phyloP scores from a whole-genome alignment of 768 basidiomycete species.

The Tulasnella sp. region DNA sequence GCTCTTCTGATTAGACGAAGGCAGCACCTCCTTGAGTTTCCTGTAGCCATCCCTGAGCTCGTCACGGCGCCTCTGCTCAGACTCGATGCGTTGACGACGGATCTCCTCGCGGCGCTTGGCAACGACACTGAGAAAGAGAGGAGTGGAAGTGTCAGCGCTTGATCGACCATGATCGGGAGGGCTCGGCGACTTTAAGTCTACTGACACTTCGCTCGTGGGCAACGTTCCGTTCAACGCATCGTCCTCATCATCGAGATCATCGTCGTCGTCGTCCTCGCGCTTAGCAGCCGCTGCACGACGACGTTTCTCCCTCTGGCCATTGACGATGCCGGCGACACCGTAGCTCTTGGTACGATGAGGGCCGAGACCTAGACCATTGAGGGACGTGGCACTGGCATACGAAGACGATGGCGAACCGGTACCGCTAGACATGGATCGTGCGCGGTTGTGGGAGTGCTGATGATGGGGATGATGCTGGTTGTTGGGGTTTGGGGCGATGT shows the following conservation, averaged over 20 bases:
- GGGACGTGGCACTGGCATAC: slow-evolving; percentile 12
- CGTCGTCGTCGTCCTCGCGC: slow-evolving; percentile 22
- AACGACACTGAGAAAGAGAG: slow-evolving; percentile 17
- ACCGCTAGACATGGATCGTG: slow-evolving; percentile 15
- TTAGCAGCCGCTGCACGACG: slow-evolving; percentile 4
- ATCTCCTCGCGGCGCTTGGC: slow-evolving; percentile 69
- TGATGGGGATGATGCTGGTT: not conserved
- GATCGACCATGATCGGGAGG: slow-evolving; percentile 10
- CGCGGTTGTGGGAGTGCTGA: slow-evolving; percentile 2
- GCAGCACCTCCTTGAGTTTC: slow-evolving; percentile 81
- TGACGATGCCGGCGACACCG: slow-evolving; percentile 14
- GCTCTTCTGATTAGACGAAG: slow-evolving; percentile 82
- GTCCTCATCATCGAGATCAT: slow-evolving; percentile 63
- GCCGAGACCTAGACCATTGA: slow-evolving; percentile 8
- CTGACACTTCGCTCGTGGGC: slow-evolving; percentile 46
- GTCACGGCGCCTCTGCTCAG: slow-evolving; percentile 82
- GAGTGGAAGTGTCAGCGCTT: slow-evolving; percentile 11
- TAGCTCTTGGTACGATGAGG: slow-evolving; percentile 17
- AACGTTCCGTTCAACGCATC: slow-evolving; percentile 38
- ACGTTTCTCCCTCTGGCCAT: slow-evolving; percentile 12
- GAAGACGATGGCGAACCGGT: slow-evolving; percentile 18
- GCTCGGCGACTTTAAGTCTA: slow-evolving; percentile 12
- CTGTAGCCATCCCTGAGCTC: slow-evolving; percentile 89
- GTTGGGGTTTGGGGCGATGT: slow-evolving; percentile 4
- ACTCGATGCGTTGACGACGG: slow-evolving; percentile 86